Base-by-base conservation (phyloP, 257 asterid genomes). In the Nicotiana sylvestris region DNA sequence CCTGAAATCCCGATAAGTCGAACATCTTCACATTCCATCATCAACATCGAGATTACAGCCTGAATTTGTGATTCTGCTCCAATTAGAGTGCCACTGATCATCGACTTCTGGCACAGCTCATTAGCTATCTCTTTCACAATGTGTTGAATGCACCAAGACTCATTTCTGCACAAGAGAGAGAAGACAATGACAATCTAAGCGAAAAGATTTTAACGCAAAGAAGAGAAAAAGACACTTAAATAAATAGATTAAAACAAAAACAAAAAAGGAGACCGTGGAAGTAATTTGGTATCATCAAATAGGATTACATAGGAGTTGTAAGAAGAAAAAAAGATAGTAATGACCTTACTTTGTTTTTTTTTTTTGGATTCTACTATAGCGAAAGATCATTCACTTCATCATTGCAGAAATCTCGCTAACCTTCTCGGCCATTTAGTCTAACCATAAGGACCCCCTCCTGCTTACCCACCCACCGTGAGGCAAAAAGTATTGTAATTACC, bases 1-100 rank as follows among this genome's bases (percentile, higher is more conserved):
- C 83, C 83, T 30, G 27, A 81, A 9, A 81, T 46, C 32, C 77
- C 77, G 15, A 66, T 64, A 46, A 81, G 29, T 21, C 66, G 64
- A 57, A 57, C 76, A 81, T 37, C 83, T n/a, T 66, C 46, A 4
- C 33, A 43, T 33, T 67, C 66, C 33, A 64, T 55, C 25, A 29
- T 53, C 74, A 66, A 64, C 83, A 66, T 4, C 7, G 83, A 81
- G 55, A 12, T 46, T 21, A 81, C 60, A 27, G 51, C 64, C 32
- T 17, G 18, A 51, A 81, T 39, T 10, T 67, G 78, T 8, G 78
- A 81, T 46, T 81, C 78, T 10, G 55, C 58, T 51, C 83, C 78
- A 0, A 57, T 3, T 57, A 57, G 64, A 57, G 64, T 57, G 64
- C 9, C 27, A 57, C 64, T 57, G 64, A 17, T 6, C 64, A 18